phyloP scores from a whole-genome alignment of 352 stramenopile species.

The Poterioochromonas sp. region DNA sequence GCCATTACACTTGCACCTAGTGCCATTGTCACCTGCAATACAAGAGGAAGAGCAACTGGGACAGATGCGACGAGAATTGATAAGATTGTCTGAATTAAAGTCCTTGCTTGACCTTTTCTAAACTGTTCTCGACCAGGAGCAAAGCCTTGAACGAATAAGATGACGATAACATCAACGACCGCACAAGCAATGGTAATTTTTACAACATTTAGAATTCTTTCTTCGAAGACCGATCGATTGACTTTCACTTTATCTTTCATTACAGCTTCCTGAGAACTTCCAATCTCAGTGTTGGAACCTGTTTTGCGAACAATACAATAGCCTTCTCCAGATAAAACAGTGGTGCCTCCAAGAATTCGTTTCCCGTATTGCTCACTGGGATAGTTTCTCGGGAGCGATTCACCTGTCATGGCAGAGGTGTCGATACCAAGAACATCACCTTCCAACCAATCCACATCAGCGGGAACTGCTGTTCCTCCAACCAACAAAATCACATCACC shows the following conservation, averaged over 20 bases:
- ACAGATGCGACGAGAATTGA: slow-evolving; percentile 31
- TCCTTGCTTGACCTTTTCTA: slow-evolving; percentile 22
- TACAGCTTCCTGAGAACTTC: slow-evolving; percentile 48
- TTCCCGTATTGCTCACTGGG: slow-evolving; percentile 44
- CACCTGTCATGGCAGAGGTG: slow-evolving; percentile 31
- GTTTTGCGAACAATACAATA: slow-evolving; percentile 48
- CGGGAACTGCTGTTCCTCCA: slow-evolving; percentile 42
- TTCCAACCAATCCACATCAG: slow-evolving; percentile 49
- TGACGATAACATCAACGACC: slow-evolving; percentile 20
- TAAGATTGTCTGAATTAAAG: slow-evolving; percentile 33
- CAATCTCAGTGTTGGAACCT: slow-evolving; percentile 53
- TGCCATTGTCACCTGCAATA: slow-evolving; percentile 47
- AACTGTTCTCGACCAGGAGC: slow-evolving; percentile 47
- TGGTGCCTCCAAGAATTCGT: slow-evolving; percentile 47
- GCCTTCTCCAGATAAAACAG: slow-evolving; percentile 49
- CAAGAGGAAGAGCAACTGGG: slow-evolving; percentile 46
- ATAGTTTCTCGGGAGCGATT: slow-evolving; percentile 45
- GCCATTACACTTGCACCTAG: slow-evolving; percentile 27
- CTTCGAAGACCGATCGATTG: slow-evolving; percentile 17
- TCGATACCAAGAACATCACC: slow-evolving; percentile 36
- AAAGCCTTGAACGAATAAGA: slow-evolving; percentile 44
- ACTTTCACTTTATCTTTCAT: slow-evolving; percentile 47
- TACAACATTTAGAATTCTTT: slow-evolving; percentile 4
- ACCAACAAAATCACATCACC: slow-evolving; percentile 31
- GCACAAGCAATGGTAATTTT: slow-evolving; percentile 20